A percentile compares a stretch with the other conserved stretches of the same genome.
Conservation (phyloP, 495 filamentous ascomycete species). For the Neurospora intermedia region DNA sequence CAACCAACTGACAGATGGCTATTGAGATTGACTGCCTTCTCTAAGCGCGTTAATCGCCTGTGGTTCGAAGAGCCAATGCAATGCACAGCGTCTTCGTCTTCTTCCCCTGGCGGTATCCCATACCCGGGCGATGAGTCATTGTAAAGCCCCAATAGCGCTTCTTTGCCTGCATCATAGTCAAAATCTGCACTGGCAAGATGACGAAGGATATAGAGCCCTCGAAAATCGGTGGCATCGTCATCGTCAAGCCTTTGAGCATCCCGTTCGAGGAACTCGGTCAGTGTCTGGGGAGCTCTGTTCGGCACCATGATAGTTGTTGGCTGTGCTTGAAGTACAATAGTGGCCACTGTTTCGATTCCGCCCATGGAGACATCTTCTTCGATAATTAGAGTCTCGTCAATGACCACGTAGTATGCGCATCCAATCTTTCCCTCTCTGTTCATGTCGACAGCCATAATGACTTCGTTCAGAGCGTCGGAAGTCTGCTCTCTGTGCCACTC, state of each 20-base stretch:
- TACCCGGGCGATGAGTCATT: slow-evolving; percentile 38
- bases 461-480: slow-evolving; percentile 54
- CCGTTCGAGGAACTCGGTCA: slow-evolving; percentile 36
- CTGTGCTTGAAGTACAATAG: slow-evolving; percentile 62
- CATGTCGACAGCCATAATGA: slow-evolving; percentile 79
- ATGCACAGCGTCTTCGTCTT: slow-evolving; percentile 33
- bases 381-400: slow-evolving; percentile 64
- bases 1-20: slow-evolving; percentile 59
- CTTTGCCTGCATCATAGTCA: slow-evolving; percentile 56
- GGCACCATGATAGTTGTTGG: slow-evolving; percentile 75
- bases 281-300: slow-evolving; percentile 51
- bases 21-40: slow-evolving; percentile 66
- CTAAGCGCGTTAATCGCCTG: slow-evolving; percentile 59
- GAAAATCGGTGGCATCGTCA: slow-evolving; percentile 11
- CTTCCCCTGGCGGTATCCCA: slow-evolving; percentile 45
- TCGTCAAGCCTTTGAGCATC: slow-evolving; percentile 31
- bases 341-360: slow-evolving; percentile 59
- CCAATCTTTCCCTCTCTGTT: slow-evolving; percentile 63
- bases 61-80: slow-evolving; percentile 45
- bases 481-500: slow-evolving; percentile 19
- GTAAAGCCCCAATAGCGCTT: slow-evolving; percentile 49
- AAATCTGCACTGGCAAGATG: slow-evolving; percentile 70
- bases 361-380: slow-evolving; percentile 72
- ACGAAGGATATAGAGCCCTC: slow-evolving; percentile 59
- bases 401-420: slow-evolving; percentile 74